Percentiles rank a stretch among this genome's conserved stretches.
These are phyloP conservation scores for Mycena olivaceomarginata DNA, from an alignment of 768 basidiomycete genomes.

Conservation along the genomic window DNA sequence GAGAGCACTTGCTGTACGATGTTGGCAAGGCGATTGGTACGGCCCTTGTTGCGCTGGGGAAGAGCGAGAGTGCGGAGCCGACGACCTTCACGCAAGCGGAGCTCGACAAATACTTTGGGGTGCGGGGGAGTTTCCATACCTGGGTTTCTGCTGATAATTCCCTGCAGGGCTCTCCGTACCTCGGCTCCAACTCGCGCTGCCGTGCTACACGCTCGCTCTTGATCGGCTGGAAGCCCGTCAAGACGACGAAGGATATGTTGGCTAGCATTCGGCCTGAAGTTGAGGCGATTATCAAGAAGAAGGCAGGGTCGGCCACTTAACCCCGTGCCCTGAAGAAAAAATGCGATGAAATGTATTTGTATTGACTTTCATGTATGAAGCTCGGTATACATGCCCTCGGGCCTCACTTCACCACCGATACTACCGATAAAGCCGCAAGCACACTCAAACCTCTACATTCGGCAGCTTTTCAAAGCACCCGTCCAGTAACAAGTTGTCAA, in stretches of 20 bases:
- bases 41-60: slow-evolving; percentile 60
- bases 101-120: slow-evolving; percentile 62
- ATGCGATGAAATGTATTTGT: not conserved
- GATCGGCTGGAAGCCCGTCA: slow-evolving; percentile 52
- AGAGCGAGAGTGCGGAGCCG: slow-evolving; percentile 60
- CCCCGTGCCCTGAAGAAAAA: too few species aligned
- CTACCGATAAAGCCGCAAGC: too few species aligned
- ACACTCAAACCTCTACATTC: too few species aligned
- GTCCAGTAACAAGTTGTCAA: too few species aligned
- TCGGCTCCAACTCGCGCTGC: slow-evolving; percentile 52
- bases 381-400: too few species aligned
- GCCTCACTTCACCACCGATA: too few species aligned
- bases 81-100: slow-evolving; percentile 69
- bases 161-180: slow-evolving; percentile 30
- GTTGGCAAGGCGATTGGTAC: slow-evolving; percentile 62
- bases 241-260: slow-evolving; percentile 44
- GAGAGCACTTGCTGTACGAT: slow-evolving; percentile 66
- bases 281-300: slow-evolving; percentile 19
- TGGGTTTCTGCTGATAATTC: not conserved
- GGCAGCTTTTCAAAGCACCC: too few species aligned
- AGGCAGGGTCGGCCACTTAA: not conserved
- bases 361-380: not conserved
- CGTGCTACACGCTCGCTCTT: slow-evolving; percentile 44
- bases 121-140: slow-evolving; percentile 34
- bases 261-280: slow-evolving; percentile 39